Base-by-base conservation (phyloP, 805 yeast species). In the Starmerella sirachaensis region DNA sequence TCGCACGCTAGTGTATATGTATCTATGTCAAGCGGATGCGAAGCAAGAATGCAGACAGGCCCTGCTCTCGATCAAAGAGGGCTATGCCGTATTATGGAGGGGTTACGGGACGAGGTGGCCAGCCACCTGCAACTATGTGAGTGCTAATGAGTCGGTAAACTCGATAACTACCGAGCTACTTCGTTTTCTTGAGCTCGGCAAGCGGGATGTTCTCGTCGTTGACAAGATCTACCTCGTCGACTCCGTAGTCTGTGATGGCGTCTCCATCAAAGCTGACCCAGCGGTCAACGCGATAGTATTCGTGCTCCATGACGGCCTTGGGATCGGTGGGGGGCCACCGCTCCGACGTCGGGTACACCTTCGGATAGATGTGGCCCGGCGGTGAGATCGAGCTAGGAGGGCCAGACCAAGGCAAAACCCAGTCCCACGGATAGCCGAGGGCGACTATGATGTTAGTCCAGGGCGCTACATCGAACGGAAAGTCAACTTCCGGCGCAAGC, bases 281-380 rank as follows among this genome's bases (percentile, higher is more conserved):
- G 29, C 70, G 64, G 11, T 58, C 62, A 24, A 76, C 40, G 9
- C 53, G 48, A 43, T 55, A 60, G 35, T 51, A 59, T 13, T 55
- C 61, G 35, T 51, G 52, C 4, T 42, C 45, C 13, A 14, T 31
- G 16, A 31, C 44, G 17, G 31, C 37, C 35, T 22, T 30, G 26
- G 49, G 51, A 60, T 37, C 41, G 50, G 84, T 93, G 1, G 94
- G 93, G 1, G 98, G 98, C 94, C 96, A 88, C 2, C 94, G 91
- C 27, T 78, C 60, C 1, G 72, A 69, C 45, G 61, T 61, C 19
- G 55, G 53, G 30, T 76, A 82, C 45, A 72, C 72, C 42, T 69
- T 74, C 6, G 57, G 58, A 45, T 74, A 85, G 1, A 51, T 51
- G 35, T 69, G 52, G 0, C 95, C 96, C 46, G 69, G 60, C 1